Percentiles rank a stretch among this genome's conserved stretches.
These are phyloP conservation scores for Noccaea caerulescens DNA, from an alignment of 345 rosid species.

Conservation along the genomic window DNA sequence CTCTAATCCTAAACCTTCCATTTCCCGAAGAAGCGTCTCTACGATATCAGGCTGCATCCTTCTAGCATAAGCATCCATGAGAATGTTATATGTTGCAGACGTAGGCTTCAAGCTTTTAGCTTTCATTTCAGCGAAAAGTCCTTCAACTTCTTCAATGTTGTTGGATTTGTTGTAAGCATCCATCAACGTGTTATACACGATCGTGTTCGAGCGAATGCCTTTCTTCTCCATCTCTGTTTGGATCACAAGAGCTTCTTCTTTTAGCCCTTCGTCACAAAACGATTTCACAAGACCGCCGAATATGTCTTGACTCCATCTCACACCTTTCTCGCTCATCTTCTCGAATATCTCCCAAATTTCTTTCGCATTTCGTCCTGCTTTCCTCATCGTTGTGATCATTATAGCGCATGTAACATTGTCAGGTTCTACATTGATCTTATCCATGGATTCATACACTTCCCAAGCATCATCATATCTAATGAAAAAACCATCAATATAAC, in stretches of 20 bases:
- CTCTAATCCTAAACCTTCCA: conserved; percentile 65
- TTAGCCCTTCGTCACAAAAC: conserved; percentile 84
- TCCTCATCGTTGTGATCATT: conserved; percentile 78
- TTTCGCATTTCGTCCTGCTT: conserved; percentile 66
- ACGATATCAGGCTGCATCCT: conserved; percentile 90
- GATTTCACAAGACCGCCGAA: conserved; percentile 74
- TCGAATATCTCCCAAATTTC: conserved; percentile 79
- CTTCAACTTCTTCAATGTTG: conserved; percentile 84
- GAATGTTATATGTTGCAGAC: conserved; percentile 63
- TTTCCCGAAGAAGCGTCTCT: conserved; percentile 66
- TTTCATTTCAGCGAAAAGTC: conserved; percentile 76
- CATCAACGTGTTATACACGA: conserved; percentile 78
- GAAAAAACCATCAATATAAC: conserved; percentile 1
- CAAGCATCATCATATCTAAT: conserved; percentile 76
- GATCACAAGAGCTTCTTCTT: conserved; percentile 75
- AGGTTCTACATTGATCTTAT: conserved; percentile 55
- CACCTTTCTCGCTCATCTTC: conserved; percentile 77
- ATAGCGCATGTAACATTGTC: conserved; percentile 79
- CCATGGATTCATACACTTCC: conserved; percentile 71
- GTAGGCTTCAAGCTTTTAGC: conserved; percentile 67
- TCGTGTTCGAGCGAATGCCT: conserved; percentile 65
- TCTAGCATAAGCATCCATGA: conserved; percentile 83
- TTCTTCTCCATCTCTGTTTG: conserved; percentile 86
- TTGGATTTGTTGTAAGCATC: conserved; percentile 75
- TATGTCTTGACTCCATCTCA: conserved; percentile 72